Conservation (phyloP, 2,329 filamentous ascomycete genomes). For the Ophiocordyceps camponoti-floridani region DNA sequence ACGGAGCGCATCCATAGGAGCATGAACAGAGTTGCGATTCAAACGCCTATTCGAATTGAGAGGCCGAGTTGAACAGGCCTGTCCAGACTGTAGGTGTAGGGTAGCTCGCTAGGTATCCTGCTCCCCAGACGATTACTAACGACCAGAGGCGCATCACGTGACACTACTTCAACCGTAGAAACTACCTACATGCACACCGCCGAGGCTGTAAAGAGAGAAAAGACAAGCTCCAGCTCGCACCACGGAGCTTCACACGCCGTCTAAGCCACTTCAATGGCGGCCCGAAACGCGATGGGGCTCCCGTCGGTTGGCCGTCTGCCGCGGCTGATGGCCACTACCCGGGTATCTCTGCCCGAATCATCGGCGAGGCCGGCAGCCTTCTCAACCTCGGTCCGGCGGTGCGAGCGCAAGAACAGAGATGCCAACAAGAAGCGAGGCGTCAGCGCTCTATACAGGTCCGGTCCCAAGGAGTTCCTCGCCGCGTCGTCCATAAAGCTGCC, state of each 20-base stretch:
- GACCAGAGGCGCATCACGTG: not conserved
- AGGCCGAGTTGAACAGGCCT: too few relatives aligned
- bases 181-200: not conserved
- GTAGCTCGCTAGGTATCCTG: too few relatives aligned
- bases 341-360: slow-evolving; percentile 2
- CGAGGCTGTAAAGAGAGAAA: not conserved
- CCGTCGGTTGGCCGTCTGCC: slow-evolving; percentile 7
- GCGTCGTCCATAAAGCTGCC: slow-evolving; percentile 58
- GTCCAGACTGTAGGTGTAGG: too few relatives aligned
- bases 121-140: not conserved
- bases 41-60: too few relatives aligned
- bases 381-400: slow-evolving; percentile 35
- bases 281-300: slow-evolving; percentile 10
- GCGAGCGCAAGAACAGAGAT: slow-evolving; percentile 41
- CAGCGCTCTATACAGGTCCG: slow-evolving; percentile 62
- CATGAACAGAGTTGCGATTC: too few relatives aligned
- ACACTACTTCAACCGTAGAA: not conserved
- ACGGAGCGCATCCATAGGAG: too few relatives aligned
- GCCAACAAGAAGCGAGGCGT: slow-evolving; percentile 66
- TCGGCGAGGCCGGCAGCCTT: slow-evolving; percentile 17
- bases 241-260: not conserved
- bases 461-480: slow-evolving; percentile 55
- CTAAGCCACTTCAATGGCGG: slow-evolving; percentile 10
- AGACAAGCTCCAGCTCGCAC: not conserved
- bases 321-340: slow-evolving; percentile 1